Conservation (phyloP, 345 rosid species). For the Pugionium cornutum region DNA sequence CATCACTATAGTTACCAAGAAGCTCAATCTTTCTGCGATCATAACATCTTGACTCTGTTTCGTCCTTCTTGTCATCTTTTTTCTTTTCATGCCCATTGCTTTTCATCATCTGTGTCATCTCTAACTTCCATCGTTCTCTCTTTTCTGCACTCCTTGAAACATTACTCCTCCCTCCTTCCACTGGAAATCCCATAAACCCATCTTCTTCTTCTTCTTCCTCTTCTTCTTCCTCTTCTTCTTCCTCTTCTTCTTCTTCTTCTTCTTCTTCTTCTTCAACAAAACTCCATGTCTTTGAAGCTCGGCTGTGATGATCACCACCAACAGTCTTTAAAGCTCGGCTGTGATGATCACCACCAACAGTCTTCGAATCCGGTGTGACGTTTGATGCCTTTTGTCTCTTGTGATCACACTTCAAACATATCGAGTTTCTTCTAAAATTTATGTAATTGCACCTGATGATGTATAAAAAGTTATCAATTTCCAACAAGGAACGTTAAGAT, state of each 20-base stretch:
- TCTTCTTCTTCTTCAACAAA: constrained; percentile 50
- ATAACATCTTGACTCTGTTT: constrained; percentile 20
- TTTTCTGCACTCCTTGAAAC: constrained; percentile 45
- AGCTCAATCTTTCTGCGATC: constrained; percentile 39
- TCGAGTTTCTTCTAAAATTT: constrained; percentile 74
- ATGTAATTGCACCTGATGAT: constrained; percentile 68
- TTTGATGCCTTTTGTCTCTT: constrained; percentile 57
- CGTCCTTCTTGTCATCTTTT: constrained; percentile 26
- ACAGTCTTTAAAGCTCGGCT: constrained; percentile 26
- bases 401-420: constrained; percentile 87
- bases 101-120: constrained; percentile 48
- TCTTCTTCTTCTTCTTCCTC: constrained; percentile 35
- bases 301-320: constrained; percentile 3
- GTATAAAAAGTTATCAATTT: not conserved
- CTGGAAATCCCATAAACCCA: constrained; percentile 55
- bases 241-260: constrained; percentile 19
- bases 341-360: constrained; percentile 7
- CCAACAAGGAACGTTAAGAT: not conserved
- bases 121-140: constrained; percentile 56
- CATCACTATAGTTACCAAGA: constrained; percentile 49
- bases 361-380: constrained; percentile 27
- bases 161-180: constrained; percentile 57
- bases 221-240: constrained; percentile 15
- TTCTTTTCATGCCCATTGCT: constrained; percentile 22
- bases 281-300: constrained; percentile 48